Conservation (phyloP, 768 basidiomycete species). For the Clitopilus passeckerianus region DNA sequence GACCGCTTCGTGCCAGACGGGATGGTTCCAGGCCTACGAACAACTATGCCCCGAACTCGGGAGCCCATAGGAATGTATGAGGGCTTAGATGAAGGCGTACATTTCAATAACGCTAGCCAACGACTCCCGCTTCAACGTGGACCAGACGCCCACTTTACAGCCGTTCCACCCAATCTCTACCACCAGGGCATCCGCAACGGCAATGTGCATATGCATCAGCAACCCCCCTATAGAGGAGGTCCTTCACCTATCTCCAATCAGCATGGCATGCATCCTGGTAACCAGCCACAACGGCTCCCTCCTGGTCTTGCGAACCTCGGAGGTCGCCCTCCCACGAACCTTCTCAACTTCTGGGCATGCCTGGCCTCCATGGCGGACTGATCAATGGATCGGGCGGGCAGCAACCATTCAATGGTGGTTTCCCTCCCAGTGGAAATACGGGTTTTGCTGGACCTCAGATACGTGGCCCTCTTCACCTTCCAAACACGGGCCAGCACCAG, state of each 20-base stretch:
- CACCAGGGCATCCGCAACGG: slow-evolving; percentile 54
- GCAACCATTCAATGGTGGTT: slow-evolving; percentile 45
- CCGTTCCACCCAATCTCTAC: slow-evolving; percentile 42
- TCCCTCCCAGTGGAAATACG: slow-evolving; percentile 35
- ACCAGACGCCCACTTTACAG: slow-evolving; percentile 51
- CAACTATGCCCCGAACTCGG: slow-evolving; percentile 56
- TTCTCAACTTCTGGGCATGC: slow-evolving; percentile 54
- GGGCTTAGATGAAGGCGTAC: slow-evolving; percentile 53
- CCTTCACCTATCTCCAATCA: slow-evolving; percentile 55
- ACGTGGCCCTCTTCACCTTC: slow-evolving; percentile 53
- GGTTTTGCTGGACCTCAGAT: slow-evolving; percentile 43
- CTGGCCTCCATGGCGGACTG: slow-evolving; percentile 39
- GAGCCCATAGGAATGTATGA: slow-evolving; percentile 55
- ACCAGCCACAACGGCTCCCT: slow-evolving; percentile 59
- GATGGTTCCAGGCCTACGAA: slow-evolving; percentile 79
- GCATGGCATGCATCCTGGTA: slow-evolving; percentile 38
- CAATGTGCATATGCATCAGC: slow-evolving; percentile 47
- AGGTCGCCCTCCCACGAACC: slow-evolving; percentile 80
- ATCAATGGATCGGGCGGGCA: slow-evolving; percentile 38
- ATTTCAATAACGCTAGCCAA: slow-evolving; percentile 46
- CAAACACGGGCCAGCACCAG: slow-evolving; percentile 39
- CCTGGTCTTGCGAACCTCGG: slow-evolving; percentile 81
- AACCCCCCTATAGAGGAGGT: slow-evolving; percentile 63
- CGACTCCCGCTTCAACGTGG: slow-evolving; percentile 44
- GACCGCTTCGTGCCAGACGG: slow-evolving; percentile 83